Conservation (phyloP, 441 rosid species). For the Syzygium malaccense region DNA sequence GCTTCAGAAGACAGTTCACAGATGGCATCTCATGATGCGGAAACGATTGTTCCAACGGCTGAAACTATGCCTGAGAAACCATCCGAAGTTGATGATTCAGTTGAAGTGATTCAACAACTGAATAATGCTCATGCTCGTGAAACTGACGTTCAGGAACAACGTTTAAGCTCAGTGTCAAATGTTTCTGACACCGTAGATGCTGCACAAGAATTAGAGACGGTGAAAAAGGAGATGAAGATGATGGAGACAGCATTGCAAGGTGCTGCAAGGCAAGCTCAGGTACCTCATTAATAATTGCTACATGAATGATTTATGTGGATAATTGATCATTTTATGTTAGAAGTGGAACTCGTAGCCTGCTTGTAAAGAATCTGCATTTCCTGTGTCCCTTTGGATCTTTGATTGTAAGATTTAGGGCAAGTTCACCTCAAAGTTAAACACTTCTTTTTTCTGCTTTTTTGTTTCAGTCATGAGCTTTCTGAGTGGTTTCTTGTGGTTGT, state of each 20-base stretch:
- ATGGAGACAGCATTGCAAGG: slow-evolving; percentile 96
- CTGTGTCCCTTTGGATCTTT: neutral
- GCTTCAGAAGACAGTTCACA: slow-evolving; percentile 39
- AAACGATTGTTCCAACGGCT: neutral
- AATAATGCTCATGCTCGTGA: slow-evolving; percentile 20
- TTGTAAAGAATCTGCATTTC: neutral
- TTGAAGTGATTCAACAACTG: slow-evolving; percentile 25
- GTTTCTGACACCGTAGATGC: slow-evolving; percentile 35
- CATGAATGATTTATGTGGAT: neutral
- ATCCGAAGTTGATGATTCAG: slow-evolving; percentile 5
- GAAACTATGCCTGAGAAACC: neutral
- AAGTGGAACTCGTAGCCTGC: neutral
- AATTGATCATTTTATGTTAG: neutral
- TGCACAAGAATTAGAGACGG: slow-evolving; percentile 57
- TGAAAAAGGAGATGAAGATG: slow-evolving; percentile 86
- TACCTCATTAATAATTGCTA: no score
- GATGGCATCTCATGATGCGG: slow-evolving; percentile 28
- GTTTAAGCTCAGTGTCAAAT: slow-evolving; percentile 37
- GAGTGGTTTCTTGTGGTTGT: neutral
- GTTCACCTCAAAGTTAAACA: neutral
- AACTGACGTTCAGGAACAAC: slow-evolving; percentile 25
- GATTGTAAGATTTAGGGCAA: neutral
- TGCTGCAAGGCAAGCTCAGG: slow-evolving; percentile 99
- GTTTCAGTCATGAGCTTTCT: neutral
- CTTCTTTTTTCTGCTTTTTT: neutral